Conservation (phyloP, 2,329 filamentous ascomycete genomes). For the Colletotrichum sp. region DNA sequence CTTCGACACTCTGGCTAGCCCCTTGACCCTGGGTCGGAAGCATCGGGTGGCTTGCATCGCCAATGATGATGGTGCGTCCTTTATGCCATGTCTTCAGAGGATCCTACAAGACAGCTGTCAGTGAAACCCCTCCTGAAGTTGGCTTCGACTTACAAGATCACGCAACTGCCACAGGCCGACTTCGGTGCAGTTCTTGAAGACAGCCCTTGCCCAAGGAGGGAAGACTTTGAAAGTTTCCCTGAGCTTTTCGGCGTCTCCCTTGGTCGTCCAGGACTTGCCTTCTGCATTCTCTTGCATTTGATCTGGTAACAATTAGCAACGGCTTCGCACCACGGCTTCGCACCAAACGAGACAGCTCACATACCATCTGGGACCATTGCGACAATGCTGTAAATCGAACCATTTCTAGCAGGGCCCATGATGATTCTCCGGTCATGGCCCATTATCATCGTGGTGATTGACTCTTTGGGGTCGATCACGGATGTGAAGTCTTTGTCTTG, state of each 20-base stretch:
- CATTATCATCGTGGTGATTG: constrained; percentile 51
- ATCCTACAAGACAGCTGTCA: constrained; percentile 25
- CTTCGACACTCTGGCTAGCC: constrained; percentile 45
- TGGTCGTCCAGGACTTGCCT: constrained; percentile 43
- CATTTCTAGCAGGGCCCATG: constrained; percentile 48
- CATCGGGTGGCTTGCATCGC: constrained; percentile 28
- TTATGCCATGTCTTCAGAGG: constrained; percentile 40
- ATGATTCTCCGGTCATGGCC: constrained; percentile 45
- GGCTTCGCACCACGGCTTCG: not conserved
- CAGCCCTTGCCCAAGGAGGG: constrained; percentile 40
- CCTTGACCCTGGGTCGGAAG: constrained; percentile 48
- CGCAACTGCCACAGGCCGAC: constrained; percentile 49
- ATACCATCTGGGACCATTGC: constrained; percentile 45
- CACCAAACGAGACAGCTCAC: not conserved
- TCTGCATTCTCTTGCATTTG: constrained; percentile 40
- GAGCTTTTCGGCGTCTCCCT: constrained; percentile 39
- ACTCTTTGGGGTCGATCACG: constrained; percentile 38
- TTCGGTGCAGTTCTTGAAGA: constrained; percentile 34
- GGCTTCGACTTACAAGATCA: constrained; percentile 30
- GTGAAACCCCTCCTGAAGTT: not conserved
- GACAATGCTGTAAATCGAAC: constrained; percentile 46
- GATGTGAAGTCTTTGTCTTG: constrained; percentile 17
- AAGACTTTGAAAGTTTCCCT: constrained; percentile 45
- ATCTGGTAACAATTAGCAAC: constrained; percentile 18
- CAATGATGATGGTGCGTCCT: constrained; percentile 21